Base-by-base conservation (phyloP, 2,329 filamentous ascomycete species). In the Ophiostoma montium region DNA sequence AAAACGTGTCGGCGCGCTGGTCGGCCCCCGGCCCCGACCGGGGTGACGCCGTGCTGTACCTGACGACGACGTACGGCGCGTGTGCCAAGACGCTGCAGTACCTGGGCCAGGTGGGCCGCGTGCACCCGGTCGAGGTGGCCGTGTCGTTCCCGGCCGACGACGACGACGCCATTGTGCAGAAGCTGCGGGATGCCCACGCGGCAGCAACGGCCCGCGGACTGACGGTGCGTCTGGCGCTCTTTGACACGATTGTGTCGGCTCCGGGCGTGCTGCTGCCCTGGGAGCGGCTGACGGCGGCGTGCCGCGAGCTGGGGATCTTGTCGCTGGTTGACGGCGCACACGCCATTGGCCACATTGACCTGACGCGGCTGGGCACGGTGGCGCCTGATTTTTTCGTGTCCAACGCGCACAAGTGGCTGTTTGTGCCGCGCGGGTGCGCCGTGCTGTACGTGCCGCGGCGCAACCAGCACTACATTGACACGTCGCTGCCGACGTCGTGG, bases 361-460 rank as follows among this genome's bases (percentile, higher is more conserved):
- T 88, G 5, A 71, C 56, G 11, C 57, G 84, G 60, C 63, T 87
- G 31, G 61, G 61, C 47, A 5, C 5, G 13, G 62, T 86, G 18
- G 67, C 76, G 35, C 75, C 82, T 0, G 84, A 89, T 62, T 88
- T 88, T 64, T 78, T 86, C 56, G 72, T 84, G 35, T 78, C 68
- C 51, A 89, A 88, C 58, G 78, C 75, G 54, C 80, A 86, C 64
- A 86, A 86, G 60, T 89, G 84, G 84, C 73, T 89, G 7, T 81
- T 75, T 59, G 72, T 75, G 4, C 84, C 84, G 11, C 78, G 84
- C 48, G 78, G 77, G 44, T 83, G 79, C 58, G 81, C 82, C 0
- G 63, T 86, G 15, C 70, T 89, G 56, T 78, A 86, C 62, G 81
- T 86, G 4, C 80, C 82, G 0, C 58, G 69, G 27, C 70, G 74